phyloP scores from a whole-genome alignment of 2,329 filamentous ascomycete genomes.

The Herpotrichia juniperi region DNA sequence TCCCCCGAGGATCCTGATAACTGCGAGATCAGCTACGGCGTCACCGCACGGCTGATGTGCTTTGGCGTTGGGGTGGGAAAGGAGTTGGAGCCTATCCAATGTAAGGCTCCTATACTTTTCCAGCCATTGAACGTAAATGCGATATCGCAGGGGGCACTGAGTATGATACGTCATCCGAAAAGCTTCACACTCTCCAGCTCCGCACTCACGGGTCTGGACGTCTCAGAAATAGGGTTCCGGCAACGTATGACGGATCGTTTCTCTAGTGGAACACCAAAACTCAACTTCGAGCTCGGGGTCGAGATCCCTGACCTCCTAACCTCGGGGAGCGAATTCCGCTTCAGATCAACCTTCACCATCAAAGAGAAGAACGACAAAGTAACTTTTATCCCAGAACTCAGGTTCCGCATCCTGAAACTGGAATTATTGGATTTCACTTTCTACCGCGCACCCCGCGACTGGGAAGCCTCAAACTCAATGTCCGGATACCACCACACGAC shows the following conservation, averaged over 20 bases:
- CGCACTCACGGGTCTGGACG: slow-evolving; percentile 14
- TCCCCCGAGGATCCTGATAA: slow-evolving; percentile 14
- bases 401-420: slow-evolving; percentile 23
- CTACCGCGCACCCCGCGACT: slow-evolving; percentile 27
- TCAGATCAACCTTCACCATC: slow-evolving; percentile 21
- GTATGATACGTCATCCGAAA: slow-evolving; percentile 12
- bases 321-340: slow-evolving; percentile 24
- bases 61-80: slow-evolving; percentile 16
- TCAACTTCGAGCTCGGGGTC: slow-evolving; percentile 23
- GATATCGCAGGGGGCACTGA: slow-evolving; percentile 6
- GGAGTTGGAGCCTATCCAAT: slow-evolving; percentile 11
- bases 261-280: slow-evolving; percentile 25
- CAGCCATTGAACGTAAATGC: slow-evolving; percentile 18
- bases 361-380: slow-evolving; percentile 16
- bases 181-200: slow-evolving; percentile 22
- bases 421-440: slow-evolving; percentile 26
- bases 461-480: slow-evolving; percentile 8
- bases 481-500: background rate
- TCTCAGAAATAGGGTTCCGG: slow-evolving; percentile 21
- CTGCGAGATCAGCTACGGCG: slow-evolving; percentile 25
- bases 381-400: slow-evolving; percentile 18
- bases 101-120: slow-evolving; percentile 22
- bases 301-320: slow-evolving; percentile 22
- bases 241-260: slow-evolving; percentile 26
- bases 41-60: slow-evolving; percentile 22